Percentiles rank a stretch among this genome's conserved stretches.
These are phyloP conservation scores for Polygonum aviculare DNA, from an alignment of 148 eudicot species.

Conservation along the genomic window DNA sequence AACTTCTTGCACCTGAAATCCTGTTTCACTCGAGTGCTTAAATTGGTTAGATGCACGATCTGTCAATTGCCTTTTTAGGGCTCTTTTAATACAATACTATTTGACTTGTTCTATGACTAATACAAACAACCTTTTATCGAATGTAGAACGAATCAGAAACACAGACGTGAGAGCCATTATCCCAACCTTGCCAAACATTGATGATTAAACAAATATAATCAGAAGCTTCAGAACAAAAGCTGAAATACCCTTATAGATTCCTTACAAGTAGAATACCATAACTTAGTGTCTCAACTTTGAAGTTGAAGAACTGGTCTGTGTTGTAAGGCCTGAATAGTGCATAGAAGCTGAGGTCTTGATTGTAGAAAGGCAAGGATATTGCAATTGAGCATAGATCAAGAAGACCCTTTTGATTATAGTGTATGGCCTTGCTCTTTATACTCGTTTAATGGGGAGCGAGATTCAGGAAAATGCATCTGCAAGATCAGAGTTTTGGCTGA, in stretches of 20 bases:
- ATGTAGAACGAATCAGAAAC: background rate
- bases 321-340: background rate
- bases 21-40: background rate
- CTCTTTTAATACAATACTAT: background rate
- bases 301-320: background rate
- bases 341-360: background rate
- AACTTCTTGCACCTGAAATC: background rate
- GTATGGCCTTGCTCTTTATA: background rate
- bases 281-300: background rate
- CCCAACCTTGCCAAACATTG: background rate
- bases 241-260: background rate
- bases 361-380: background rate
- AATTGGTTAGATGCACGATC: conserved; percentile 2
- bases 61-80: background rate
- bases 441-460: conserved; percentile 3
- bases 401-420: background rate
- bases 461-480: conserved; percentile 20
- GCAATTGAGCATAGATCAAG: background rate
- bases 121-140: background rate
- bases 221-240: background rate
- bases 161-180: background rate
- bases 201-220: background rate
- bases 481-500: conserved; percentile 38
- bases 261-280: background rate
- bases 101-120: conserved; percentile 1